Percentiles rank a stretch among this genome's conserved stretches.
Conservation (phyloP, 768 basidiomycete species). For the Pluteus cervinus region DNA sequence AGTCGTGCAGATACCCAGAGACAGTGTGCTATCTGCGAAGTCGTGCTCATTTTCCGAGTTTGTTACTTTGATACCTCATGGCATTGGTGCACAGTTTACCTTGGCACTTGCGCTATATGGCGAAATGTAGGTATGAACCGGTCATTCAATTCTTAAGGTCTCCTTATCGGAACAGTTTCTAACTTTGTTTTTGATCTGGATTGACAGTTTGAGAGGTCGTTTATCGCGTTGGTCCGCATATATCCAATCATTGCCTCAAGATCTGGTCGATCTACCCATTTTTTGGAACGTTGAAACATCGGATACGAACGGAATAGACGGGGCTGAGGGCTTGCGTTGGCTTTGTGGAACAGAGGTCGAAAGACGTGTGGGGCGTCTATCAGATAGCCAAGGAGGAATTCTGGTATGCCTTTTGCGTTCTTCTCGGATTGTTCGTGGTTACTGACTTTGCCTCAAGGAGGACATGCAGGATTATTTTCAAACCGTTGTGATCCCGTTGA, state of each 20-base stretch:
- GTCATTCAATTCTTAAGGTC: slow-evolving; percentile 4
- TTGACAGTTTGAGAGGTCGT: slow-evolving; percentile 38
- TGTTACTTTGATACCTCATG: slow-evolving; percentile 43
- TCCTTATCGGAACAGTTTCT: slow-evolving; percentile 7
- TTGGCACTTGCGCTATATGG: slow-evolving; percentile 58
- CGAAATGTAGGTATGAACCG: slow-evolving; percentile 42
- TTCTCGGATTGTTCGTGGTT: slow-evolving; percentile 1
- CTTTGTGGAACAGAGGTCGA: slow-evolving; percentile 37
- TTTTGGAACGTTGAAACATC: slow-evolving; percentile 40
- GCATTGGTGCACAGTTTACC: slow-evolving; percentile 52
- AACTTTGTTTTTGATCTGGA: slow-evolving; percentile 3
- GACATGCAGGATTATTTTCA: slow-evolving; percentile 30
- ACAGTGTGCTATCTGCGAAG: slow-evolving; percentile 53
- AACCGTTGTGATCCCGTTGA: slow-evolving; percentile 24
- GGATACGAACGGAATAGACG: slow-evolving; percentile 19
- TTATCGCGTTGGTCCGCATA: slow-evolving; percentile 61
- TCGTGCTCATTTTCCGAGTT: slow-evolving; percentile 41
- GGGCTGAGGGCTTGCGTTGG: slow-evolving; percentile 27
- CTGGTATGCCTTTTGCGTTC: slow-evolving; percentile 13
- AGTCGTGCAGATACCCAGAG: slow-evolving; percentile 67
- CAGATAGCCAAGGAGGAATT: slow-evolving; percentile 13
- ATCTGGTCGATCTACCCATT: slow-evolving; percentile 48
- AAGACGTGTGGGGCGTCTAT: slow-evolving; percentile 15
- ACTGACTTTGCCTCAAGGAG: slow-evolving; percentile 18
- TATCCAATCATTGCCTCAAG: slow-evolving; percentile 54